phyloP scores from a whole-genome alignment of 148 eudicot genomes.

The Rhododendron molle region DNA sequence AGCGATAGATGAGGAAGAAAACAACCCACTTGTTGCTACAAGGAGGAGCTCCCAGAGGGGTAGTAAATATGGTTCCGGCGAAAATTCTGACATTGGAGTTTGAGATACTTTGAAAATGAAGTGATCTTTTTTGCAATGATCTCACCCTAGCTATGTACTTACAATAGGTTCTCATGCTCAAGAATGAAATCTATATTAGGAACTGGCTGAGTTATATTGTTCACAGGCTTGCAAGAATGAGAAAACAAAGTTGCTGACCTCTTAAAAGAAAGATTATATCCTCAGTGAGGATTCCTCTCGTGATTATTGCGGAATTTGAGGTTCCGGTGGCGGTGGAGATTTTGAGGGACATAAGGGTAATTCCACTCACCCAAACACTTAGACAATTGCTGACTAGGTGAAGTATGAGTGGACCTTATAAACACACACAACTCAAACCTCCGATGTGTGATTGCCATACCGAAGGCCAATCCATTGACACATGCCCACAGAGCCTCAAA shows the following conservation, averaged over 20 bases:
- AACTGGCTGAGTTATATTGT: background rate
- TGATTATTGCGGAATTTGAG: background rate
- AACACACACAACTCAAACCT: too few species aligned
- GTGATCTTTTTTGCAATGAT: background rate
- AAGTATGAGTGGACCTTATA: too few species aligned
- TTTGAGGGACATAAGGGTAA: background rate
- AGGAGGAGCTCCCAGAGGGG: slow-evolving; percentile 55
- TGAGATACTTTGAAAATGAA: background rate
- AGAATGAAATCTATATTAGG: background rate
- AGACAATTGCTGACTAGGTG: too few species aligned
- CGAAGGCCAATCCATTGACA: too few species aligned
- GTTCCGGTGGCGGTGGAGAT: background rate
- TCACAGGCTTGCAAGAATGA: background rate
- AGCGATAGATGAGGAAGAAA: slow-evolving; percentile 60
- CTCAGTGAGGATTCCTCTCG: background rate
- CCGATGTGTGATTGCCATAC: too few species aligned
- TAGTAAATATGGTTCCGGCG: slow-evolving; percentile 43
- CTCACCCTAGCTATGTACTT: background rate
- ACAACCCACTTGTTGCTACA: slow-evolving; percentile 62
- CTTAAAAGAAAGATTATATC: background rate
- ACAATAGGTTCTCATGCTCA: background rate
- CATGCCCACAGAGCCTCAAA: background rate
- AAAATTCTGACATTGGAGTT: slow-evolving; percentile 3
- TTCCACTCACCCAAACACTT: too few species aligned
- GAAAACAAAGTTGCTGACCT: background rate